Percentiles rank a stretch among this genome's conserved stretches.
These are phyloP conservation scores for Pichia pseudocactophila DNA, from an alignment of 805 yeast species.

Conservation along the genomic window DNA sequence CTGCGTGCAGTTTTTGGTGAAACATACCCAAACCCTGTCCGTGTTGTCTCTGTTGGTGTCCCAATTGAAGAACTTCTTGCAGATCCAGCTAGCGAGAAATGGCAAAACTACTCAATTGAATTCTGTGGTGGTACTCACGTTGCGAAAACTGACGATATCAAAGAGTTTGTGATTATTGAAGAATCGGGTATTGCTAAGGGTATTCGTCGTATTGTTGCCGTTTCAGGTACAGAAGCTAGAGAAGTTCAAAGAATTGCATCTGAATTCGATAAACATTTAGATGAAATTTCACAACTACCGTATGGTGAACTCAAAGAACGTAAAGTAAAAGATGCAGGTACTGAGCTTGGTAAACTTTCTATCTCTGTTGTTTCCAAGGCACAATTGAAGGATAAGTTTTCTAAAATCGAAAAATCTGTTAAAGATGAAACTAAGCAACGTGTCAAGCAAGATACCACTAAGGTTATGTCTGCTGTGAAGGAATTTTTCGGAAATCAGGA, in stretches of 20 bases:
- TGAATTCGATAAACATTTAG: slow-evolving; percentile 57
- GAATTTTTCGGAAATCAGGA: slow-evolving; percentile 52
- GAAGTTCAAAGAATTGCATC: slow-evolving; percentile 80
- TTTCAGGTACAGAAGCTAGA: slow-evolving; percentile 84
- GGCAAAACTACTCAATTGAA: slow-evolving; percentile 78
- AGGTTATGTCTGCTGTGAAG: slow-evolving; percentile 69
- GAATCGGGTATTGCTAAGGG: slow-evolving; percentile 99
- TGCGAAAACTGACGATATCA: slow-evolving; percentile 83
- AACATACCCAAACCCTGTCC: slow-evolving; percentile 97
- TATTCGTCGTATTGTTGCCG: slow-evolving; percentile 95
- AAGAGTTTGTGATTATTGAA: slow-evolving; percentile 81
- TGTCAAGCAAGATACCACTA: slow-evolving; percentile 83
- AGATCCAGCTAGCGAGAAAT: slow-evolving; percentile 61
- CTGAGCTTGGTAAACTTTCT: slow-evolving; percentile 68
- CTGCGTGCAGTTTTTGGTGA: slow-evolving; percentile 98
- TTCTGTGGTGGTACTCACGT: slow-evolving; percentile 99
- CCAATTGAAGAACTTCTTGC: slow-evolving; percentile 74
- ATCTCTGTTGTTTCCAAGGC: slow-evolving; percentile 79
- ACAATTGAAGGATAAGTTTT: slow-evolving; percentile 63
- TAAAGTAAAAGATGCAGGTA: slow-evolving; percentile 74
- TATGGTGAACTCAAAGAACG: slow-evolving; percentile 76
- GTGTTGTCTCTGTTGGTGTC: slow-evolving; percentile 93
- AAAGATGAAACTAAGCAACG: slow-evolving; percentile 81
- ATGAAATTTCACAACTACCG: slow-evolving; percentile 50
- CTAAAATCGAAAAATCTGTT: slow-evolving; percentile 72